These are phyloP conservation scores for Penicillium paradoxum DNA, from an alignment of 495 filamentous ascomycete genomes.

Conservation along the genomic window DNA sequence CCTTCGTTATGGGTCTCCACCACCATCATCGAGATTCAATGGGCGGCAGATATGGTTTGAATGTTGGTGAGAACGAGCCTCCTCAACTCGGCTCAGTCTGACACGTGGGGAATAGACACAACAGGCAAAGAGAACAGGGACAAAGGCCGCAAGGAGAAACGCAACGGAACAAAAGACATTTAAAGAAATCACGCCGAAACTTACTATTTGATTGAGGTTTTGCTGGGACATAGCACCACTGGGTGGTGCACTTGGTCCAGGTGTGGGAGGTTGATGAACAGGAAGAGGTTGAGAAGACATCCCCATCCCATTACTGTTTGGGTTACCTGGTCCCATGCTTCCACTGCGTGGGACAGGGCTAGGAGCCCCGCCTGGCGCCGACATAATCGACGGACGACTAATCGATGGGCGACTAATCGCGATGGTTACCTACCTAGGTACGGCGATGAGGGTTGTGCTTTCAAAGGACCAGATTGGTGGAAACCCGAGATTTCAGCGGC, in stretches of 20 bases:
- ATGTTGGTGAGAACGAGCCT: background rate
- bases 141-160: too few relatives aligned
- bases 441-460: too few relatives aligned
- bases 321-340: slow-evolving; percentile 45
- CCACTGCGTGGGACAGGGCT: slow-evolving; percentile 48
- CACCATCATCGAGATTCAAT: background rate
- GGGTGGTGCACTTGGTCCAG: slow-evolving; percentile 37
- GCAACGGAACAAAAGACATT: background rate
- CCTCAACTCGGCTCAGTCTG: background rate
- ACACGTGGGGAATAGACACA: background rate
- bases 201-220: slow-evolving; percentile 93
- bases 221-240: slow-evolving; percentile 64
- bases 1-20: background rate
- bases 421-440: too few relatives aligned
- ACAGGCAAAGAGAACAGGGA: background rate
- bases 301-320: slow-evolving; percentile 41
- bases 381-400: slow-evolving; percentile 26
- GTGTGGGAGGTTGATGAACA: slow-evolving; percentile 32
- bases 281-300: slow-evolving; percentile 47
- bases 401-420: background rate
- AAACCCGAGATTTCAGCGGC: background rate
- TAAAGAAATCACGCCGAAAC: slow-evolving; percentile 24
- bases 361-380: slow-evolving; percentile 45
- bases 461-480: too few relatives aligned
- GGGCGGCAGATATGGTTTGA: background rate